Conservation (phyloP, 805 yeast genomes). For the Lachancea dasiensis region DNA sequence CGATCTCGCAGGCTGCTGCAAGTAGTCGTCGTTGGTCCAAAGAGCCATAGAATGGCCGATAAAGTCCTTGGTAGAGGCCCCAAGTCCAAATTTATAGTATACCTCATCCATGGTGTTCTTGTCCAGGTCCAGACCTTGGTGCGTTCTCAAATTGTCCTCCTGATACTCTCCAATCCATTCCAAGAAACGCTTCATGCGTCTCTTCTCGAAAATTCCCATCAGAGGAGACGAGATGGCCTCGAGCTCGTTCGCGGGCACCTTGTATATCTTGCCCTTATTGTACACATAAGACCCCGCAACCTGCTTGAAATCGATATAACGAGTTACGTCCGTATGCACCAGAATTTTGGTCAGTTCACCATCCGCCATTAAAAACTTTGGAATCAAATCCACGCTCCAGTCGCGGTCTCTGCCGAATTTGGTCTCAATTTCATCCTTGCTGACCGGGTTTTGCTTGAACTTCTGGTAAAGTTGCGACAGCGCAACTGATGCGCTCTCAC, state of each 20-base stretch:
- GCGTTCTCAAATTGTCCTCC: slow-evolving; percentile 74
- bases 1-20: slow-evolving; percentile 85
- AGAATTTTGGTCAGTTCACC: slow-evolving; percentile 95
- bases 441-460: slow-evolving; percentile 75
- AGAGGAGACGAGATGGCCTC: slow-evolving; percentile 90
- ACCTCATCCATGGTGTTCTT: slow-evolving; percentile 87
- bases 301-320: slow-evolving; percentile 94
- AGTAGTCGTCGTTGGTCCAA: slow-evolving; percentile 87
- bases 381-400: slow-evolving; percentile 96
- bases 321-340: slow-evolving; percentile 91
- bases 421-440: slow-evolving; percentile 56
- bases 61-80: slow-evolving; percentile 89
- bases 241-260: slow-evolving; percentile 86
- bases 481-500: slow-evolving; percentile 79
- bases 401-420: slow-evolving; percentile 88
- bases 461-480: slow-evolving; percentile 64
- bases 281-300: slow-evolving; percentile 94
- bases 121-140: slow-evolving; percentile 81
- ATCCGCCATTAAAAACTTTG: slow-evolving; percentile 94
- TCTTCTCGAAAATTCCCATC: slow-evolving; percentile 94
- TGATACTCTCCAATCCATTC: slow-evolving; percentile 80
- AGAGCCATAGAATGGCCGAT: slow-evolving; percentile 99
- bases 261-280: slow-evolving; percentile 79
- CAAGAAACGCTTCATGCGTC: slow-evolving; percentile 87
- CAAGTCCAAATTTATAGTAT: slow-evolving; percentile 82